Evolutionary conservation across 2,329 filamentous ascomycete genomes (phyloP).

Genomic region (Epicoccum nigrum): DNA sequence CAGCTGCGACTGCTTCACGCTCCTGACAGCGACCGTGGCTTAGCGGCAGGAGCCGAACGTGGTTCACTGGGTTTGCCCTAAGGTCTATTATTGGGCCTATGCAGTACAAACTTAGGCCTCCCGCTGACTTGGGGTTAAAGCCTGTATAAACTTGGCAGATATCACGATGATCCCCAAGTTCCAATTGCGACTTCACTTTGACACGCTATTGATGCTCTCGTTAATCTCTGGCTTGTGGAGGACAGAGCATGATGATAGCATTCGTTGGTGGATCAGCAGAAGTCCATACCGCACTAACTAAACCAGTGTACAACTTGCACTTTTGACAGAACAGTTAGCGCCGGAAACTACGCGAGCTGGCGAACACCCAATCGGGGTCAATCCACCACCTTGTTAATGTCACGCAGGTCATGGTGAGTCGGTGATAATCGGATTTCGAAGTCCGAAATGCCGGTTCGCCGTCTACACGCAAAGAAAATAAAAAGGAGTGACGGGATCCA

Average conservation of each 20-base stretch:
- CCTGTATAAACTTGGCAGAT: background rate
- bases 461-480: background rate
- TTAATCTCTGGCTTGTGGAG: background rate
- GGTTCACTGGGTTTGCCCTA: background rate
- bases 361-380: background rate
- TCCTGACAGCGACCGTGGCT: conserved; percentile 2
- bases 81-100: conserved; percentile 10
- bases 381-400: background rate
- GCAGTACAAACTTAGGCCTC: conserved; percentile 10
- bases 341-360: conserved; percentile 13
- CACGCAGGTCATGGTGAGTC: background rate
- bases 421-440: background rate
- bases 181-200: background rate
- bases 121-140: conserved; percentile 3
- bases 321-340: conserved; percentile 10
- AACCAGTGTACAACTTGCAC: conserved; percentile 3
- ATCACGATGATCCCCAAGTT: background rate
- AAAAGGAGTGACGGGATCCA: background rate
- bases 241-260: background rate
- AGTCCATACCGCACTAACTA: background rate
- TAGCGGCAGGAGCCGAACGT: conserved; percentile 10
- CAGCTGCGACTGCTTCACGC: background rate
- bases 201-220: background rate
- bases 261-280: background rate
- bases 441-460: background rate